Percentiles rank a stretch among this genome's conserved stretches.
These are phyloP conservation scores for Mallotus nudiflorus DNA, from an alignment of 345 rosid species.

Conservation along the genomic window DNA sequence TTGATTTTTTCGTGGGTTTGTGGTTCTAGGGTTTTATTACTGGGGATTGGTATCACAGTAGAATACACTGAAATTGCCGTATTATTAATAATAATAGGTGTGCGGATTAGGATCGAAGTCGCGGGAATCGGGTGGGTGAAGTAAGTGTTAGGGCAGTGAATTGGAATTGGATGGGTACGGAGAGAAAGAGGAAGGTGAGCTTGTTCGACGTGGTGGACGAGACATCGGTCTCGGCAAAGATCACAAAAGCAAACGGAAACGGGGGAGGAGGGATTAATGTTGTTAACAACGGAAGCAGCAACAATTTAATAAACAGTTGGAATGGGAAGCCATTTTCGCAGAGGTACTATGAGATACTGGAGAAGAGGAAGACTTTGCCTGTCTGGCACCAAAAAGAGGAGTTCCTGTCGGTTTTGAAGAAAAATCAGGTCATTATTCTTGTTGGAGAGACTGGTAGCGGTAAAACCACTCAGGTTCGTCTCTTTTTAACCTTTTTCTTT, in stretches of 20 bases:
- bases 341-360: constrained; percentile 73
- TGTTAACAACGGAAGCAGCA: constrained; percentile 13
- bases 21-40: constrained; percentile 10
- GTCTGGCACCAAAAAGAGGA: constrained; percentile 97
- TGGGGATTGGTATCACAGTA: too few species aligned
- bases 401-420: constrained; percentile 56
- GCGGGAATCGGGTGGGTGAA: too few species aligned
- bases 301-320: constrained; percentile 61
- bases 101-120: too few species aligned
- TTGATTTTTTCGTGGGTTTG: too few species aligned
- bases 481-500: too few species aligned
- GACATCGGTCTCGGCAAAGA: constrained; percentile 51
- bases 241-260: constrained; percentile 42
- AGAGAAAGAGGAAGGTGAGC: constrained; percentile 93
- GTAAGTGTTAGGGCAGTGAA: background rate
- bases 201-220: constrained; percentile 90
- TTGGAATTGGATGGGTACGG: constrained; percentile 58
- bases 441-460: constrained; percentile 99
- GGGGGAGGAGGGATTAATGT: constrained; percentile 27
- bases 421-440: constrained; percentile 65
- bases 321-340: constrained; percentile 76
- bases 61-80: background rate
- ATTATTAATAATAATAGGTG: too few species aligned
- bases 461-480: constrained; percentile 88
- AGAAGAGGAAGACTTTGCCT: constrained; percentile 79